These are phyloP conservation scores for Moesziomyces antarcticus DNA, from an alignment of 1,284 basidiomycete species.

Conservation along the genomic window DNA sequence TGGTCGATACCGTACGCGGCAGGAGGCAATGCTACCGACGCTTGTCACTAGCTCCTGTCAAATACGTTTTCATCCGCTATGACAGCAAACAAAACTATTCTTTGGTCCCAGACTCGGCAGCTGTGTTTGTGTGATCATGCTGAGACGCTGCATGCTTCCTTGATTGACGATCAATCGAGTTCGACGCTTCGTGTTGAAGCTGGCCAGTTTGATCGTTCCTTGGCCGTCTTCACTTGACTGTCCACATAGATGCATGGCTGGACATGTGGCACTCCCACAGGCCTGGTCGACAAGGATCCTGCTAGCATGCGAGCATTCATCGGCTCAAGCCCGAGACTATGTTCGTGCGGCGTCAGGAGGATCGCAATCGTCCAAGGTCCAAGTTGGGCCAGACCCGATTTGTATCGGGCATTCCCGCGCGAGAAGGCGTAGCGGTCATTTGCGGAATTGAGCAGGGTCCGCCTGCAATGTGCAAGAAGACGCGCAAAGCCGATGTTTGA, in stretches of 20 bases:
- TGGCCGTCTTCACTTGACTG: too few relatives aligned
- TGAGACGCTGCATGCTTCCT: neutral
- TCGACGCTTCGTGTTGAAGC: too few relatives aligned
- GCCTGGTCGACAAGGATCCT: too few relatives aligned
- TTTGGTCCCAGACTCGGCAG: constrained; percentile 10
- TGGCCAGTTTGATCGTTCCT: too few relatives aligned
- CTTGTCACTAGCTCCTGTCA: constrained; percentile 29
- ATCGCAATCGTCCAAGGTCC: too few relatives aligned
- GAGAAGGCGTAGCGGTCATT: constrained; percentile 16
- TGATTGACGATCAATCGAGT: neutral
- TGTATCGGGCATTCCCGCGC: neutral
- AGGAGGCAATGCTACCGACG: constrained; percentile 19
- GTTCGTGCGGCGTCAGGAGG: too few relatives aligned
- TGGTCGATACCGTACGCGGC: constrained; percentile 34
- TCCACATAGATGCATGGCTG: too few relatives aligned
- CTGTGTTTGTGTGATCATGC: neutral
- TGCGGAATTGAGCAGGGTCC: constrained; percentile 22
- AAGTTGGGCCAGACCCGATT: neutral
- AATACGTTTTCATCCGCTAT: constrained; percentile 31
- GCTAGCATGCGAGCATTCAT: too few relatives aligned
- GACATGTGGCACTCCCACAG: too few relatives aligned
- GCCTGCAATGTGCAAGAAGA: neutral
- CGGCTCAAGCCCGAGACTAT: too few relatives aligned
- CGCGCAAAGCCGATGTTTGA: constrained; percentile 45
- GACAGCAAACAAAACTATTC: constrained; percentile 30